phyloP scores from a whole-genome alignment of 106 monocot species.

The Phalaenopsis equestris region DNA sequence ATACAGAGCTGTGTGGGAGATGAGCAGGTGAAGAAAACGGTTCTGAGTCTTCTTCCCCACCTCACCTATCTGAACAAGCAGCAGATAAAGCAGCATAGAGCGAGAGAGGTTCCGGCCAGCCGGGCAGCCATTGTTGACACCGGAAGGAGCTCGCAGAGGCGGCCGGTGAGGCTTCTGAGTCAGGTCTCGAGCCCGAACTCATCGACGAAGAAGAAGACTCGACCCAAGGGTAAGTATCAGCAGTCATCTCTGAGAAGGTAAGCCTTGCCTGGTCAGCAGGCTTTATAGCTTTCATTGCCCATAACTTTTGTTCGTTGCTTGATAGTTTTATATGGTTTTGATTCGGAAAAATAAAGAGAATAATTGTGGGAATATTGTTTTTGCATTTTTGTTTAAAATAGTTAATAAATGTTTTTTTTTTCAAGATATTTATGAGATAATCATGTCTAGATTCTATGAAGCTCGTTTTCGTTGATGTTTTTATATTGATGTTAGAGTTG shows the following conservation, averaged over 20 bases:
- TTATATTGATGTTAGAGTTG: too few species aligned
- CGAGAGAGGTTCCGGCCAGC: slow-evolving; percentile 40
- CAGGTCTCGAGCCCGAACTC: slow-evolving; percentile 20
- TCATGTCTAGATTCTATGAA: too few species aligned
- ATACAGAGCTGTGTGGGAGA: slow-evolving; percentile 71
- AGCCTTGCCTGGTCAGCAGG: background rate
- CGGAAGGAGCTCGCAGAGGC: slow-evolving; percentile 25
- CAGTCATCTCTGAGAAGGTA: slow-evolving; percentile 12
- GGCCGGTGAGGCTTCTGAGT: slow-evolving; percentile 16
- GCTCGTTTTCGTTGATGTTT: too few species aligned
- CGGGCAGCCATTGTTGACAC: slow-evolving; percentile 52
- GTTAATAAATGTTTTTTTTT: too few species aligned
- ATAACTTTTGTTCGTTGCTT: background rate
- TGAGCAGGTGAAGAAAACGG: slow-evolving; percentile 60
- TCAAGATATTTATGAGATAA: too few species aligned
- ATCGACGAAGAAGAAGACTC: slow-evolving; percentile 10
- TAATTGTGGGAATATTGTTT: too few species aligned
- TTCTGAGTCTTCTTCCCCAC: slow-evolving; percentile 50
- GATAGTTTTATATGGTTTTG: background rate
- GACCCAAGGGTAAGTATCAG: slow-evolving; percentile 19
- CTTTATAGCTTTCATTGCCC: background rate
- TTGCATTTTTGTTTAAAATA: too few species aligned
- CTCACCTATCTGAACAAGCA: slow-evolving; percentile 73
- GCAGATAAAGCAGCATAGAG: slow-evolving; percentile 47
- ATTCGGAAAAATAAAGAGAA: too few species aligned